Evolutionary conservation across 495 filamentous ascomycete genomes (phyloP).

Genomic region (Penicillium atrosanguineum): DNA sequence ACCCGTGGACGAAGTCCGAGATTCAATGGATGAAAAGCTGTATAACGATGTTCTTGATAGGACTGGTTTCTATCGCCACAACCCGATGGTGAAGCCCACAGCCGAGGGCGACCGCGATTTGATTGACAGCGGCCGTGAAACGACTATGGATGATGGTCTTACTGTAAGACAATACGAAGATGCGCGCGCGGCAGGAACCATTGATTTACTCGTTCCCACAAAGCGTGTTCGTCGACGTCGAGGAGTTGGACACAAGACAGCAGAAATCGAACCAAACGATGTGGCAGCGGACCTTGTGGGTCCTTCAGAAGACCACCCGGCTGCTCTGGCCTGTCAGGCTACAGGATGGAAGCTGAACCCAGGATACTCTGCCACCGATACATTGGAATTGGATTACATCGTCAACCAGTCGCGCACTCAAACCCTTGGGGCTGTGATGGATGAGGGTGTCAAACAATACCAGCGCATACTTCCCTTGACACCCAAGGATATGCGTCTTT

Average conservation of each 20-base stretch:
- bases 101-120: slow-evolving; percentile 82
- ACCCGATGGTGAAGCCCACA: slow-evolving; percentile 60
- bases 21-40: slow-evolving; percentile 79
- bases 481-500: slow-evolving; percentile 79
- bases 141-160: slow-evolving; percentile 63
- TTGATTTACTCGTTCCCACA: slow-evolving; percentile 38
- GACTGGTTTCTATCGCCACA: slow-evolving; percentile 83
- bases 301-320: slow-evolving; percentile 60
- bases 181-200: slow-evolving; percentile 43
- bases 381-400: slow-evolving; percentile 70
- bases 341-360: slow-evolving; percentile 81
- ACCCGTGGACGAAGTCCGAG: slow-evolving; percentile 73
- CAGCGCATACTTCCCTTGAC: slow-evolving; percentile 77
- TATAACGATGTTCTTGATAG: slow-evolving; percentile 94
- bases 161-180: slow-evolving; percentile 71
- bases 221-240: slow-evolving; percentile 44
- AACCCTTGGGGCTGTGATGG: slow-evolving; percentile 83
- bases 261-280: slow-evolving; percentile 35
- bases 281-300: slow-evolving; percentile 56
- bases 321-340: slow-evolving; percentile 63
- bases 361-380: slow-evolving; percentile 58
- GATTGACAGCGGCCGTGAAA: slow-evolving; percentile 80
- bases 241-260: slow-evolving; percentile 44
- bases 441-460: slow-evolving; percentile 86
- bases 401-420: slow-evolving; percentile 59